Base-by-base conservation (phyloP, 106 monocot genomes). In the Apostasia shenzhenica region DNA sequence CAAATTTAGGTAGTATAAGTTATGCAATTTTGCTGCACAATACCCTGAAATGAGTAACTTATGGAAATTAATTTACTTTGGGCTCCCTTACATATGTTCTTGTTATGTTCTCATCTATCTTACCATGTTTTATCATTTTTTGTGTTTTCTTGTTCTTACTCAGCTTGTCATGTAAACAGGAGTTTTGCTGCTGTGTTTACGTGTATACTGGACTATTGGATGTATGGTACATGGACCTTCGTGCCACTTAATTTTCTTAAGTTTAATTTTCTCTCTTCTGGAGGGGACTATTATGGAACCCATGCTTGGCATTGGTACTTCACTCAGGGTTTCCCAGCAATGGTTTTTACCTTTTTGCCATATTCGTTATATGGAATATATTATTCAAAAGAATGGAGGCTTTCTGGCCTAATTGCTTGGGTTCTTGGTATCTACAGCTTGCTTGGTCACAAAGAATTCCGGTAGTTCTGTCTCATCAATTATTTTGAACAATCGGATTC, bases 371-470 rank as follows among this genome's bases (percentile, higher is more conserved):
- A 67, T 72, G 99, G 99, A 55, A 90, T 99, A 3, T 74, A 73
- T 52, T 82, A 88, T 56, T 93, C 99, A 13, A 83, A 83, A 66
- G 79, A 99, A 75, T 85, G 89, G 87, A 90, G 70, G 66, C 75
- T 93, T 61, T 76, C 93, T 55, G 89, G 99, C 61, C 77, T 99
- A 67, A 78, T 99, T 80, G 80, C 69, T 61, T 99, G 99, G 99
- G 87, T 87, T 66, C 73, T 99, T 63, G 83, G 80, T 12, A 68
- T 90, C 67, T 93, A 93, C 59, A 99, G 99, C 75, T 65, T 85
- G 5, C 90, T 88, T 56, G 99, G 99, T 47, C 99, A 99, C 81
- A 99, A 99, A 73, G 99, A 99, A 88, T 99, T 99, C 84, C 93
- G 99, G 99, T 99, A 38, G 14, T 54, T 10, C 3, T 46, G 40